Conservation (phyloP, 352 stramenopile species). For the Phytophthora europaea region DNA sequence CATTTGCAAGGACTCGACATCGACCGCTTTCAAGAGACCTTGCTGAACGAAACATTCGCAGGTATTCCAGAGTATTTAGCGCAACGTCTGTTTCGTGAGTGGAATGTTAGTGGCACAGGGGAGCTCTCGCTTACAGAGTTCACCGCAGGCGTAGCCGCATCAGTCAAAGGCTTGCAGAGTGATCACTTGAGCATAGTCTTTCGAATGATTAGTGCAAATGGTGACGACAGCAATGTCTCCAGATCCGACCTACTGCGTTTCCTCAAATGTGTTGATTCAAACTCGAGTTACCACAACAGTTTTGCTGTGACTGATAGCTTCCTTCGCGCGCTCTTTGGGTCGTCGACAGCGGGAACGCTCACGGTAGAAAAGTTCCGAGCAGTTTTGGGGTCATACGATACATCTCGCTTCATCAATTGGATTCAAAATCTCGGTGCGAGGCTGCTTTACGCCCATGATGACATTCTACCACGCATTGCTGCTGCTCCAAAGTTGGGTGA, state of each 20-base stretch:
- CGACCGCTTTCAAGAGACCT: constrained; percentile 44
- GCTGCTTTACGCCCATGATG: constrained; percentile 6
- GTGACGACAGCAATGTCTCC: not conserved
- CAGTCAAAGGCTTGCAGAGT: constrained; percentile 47
- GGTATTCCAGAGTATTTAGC: constrained; percentile 43
- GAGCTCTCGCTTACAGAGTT: constrained; percentile 53
- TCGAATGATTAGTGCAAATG: constrained; percentile 39
- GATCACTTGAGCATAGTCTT: constrained; percentile 60
- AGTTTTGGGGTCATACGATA: constrained; percentile 1
- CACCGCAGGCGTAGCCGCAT: constrained; percentile 37
- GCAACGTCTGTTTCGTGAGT: constrained; percentile 49
- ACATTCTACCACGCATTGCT: not conserved
- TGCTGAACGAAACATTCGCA: constrained; percentile 48
- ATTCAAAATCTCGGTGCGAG: constrained; percentile 39
- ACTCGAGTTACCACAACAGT: not conserved
- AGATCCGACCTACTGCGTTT: constrained; percentile 6
- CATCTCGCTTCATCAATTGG: constrained; percentile 45
- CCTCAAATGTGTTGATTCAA: constrained; percentile 10
- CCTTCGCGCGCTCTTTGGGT: constrained; percentile 4
- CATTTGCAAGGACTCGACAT: constrained; percentile 42
- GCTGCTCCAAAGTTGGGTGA: not conserved
- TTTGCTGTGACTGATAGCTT: not conserved
- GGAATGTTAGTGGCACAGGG: constrained; percentile 35
- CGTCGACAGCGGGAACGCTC: not conserved
- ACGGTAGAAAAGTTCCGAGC: constrained; percentile 12